Conservation (phyloP, 1,284 basidiomycete species). For the Tylopilus sp. region DNA sequence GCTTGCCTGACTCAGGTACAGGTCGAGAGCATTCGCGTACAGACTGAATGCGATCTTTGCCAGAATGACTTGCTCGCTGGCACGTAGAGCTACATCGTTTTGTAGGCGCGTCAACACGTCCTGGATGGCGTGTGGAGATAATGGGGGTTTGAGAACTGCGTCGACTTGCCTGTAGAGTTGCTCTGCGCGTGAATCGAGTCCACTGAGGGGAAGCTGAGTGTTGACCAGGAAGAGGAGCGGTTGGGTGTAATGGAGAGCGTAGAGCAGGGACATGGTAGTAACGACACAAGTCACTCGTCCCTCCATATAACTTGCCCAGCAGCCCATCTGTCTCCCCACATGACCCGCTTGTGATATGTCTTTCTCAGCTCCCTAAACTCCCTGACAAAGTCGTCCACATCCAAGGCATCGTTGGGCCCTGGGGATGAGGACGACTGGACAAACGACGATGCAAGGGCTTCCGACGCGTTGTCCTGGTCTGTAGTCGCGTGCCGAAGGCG, state of each 20-base stretch:
- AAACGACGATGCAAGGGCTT: constrained; percentile 76
- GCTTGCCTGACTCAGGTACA: constrained; percentile 57
- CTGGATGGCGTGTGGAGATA: constrained; percentile 15
- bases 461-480: constrained; percentile 85
- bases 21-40: constrained; percentile 57
- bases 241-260: constrained; percentile 30
- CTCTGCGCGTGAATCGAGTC: constrained; percentile 11
- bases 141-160: constrained; percentile 19
- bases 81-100: not conserved
- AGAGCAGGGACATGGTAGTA: constrained; percentile 22
- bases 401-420: constrained; percentile 44
- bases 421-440: constrained; percentile 53
- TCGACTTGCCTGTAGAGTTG: constrained; percentile 17
- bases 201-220: constrained; percentile 6
- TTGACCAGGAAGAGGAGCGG: constrained; percentile 21
- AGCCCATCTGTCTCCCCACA: constrained; percentile 86
- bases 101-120: constrained; percentile 17
- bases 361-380: constrained; percentile 85
- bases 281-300: constrained; percentile 32
- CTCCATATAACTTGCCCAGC: constrained; percentile 81
- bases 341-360: constrained; percentile 83
- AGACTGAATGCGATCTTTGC: constrained; percentile 50
- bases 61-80: constrained; percentile 30
- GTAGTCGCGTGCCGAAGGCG: constrained; percentile 82
- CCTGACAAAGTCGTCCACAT: constrained; percentile 82